phyloP scores from a whole-genome alignment of 371 early-diverging fungal species.

The Umbelopsis sp. region DNA sequence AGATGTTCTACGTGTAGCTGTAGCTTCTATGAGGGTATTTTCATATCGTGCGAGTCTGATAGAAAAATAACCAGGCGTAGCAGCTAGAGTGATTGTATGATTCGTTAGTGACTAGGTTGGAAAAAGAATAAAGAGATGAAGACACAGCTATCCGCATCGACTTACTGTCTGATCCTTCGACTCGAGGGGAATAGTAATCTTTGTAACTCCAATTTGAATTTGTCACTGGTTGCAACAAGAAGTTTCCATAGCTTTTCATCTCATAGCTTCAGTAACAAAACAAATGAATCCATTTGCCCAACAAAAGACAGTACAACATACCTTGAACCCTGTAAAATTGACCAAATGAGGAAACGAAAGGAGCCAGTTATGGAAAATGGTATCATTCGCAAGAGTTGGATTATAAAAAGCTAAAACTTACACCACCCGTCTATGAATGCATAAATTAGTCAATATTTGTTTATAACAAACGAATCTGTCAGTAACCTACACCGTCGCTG shows the following conservation, averaged over 20 bases:
- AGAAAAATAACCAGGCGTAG: slow-evolving; percentile 1
- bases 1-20: slow-evolving; percentile 1
- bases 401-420: not conserved
- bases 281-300: not conserved
- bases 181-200: slow-evolving; percentile 9
- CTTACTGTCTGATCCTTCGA: slow-evolving; percentile 7
- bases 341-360: not conserved
- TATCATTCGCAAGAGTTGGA: not conserved
- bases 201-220: slow-evolving; percentile 4
- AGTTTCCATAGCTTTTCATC: slow-evolving; percentile 3
- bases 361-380: not conserved
- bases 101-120: no score
- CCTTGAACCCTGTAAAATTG: slow-evolving; percentile 1
- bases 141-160: not conserved
- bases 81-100: not conserved
- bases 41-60: not conserved
- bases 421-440: slow-evolving; percentile 1
- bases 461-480: not conserved
- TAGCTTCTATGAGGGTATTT: not conserved
- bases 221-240: slow-evolving; percentile 10
- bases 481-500: slow-evolving; percentile 5
- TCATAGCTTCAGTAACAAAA: no score
- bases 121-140: no score
- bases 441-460: not conserved
- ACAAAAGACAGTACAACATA: not conserved